Evolutionary conservation across 225 moss, liverwort and hornwort species (phyloP), one percentile per base, ranked within the genome.

Genomic region (Bryum argenteum): DNA sequence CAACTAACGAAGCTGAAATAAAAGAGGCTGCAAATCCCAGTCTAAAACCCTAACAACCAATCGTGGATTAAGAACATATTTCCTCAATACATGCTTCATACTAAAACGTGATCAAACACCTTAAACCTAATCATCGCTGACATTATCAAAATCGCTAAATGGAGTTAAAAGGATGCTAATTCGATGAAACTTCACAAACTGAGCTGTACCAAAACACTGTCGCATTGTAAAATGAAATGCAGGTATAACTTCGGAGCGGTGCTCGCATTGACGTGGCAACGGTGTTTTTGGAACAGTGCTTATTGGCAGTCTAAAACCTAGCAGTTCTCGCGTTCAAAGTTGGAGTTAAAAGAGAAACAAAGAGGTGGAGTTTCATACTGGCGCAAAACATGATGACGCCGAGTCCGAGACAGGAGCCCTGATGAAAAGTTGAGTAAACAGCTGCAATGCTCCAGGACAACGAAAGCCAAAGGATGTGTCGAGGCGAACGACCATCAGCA

Each of bases 41-140:
- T 33, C 1, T 33, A 33, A 28, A 47, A 47, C 47, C 47, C 47
- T 47, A 47, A 15, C 47, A 47, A 47, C 4, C 47, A 47, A 14
- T 44, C 14, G 44, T 44, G 12, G 14, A 44, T 11, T 2, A 44
- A 47, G 15, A 16, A 47, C 5, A 47, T 4, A 10, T 48, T 16
- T 16, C 16, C 17, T 48, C 48, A 48, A 8, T 16, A 48, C 13
- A 93, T 82, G 53, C 93, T 90, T 66, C 89, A 90, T 53, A 93
- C 93, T 90, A 77, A 77, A 74, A 59, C 61, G 55, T 43, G 51
- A 22, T 16, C 6, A 77, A 71, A 38, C 9, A 19, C 55, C 43
- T 69, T 43, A 51, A 75, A 60, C 41, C 1, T 18, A 16, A 43
- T 44, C 69, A 21, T 68, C 69, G 62, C 53, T 14, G 24, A 63